Base-by-base conservation (phyloP, 257 asterid genomes). In the Paraleonurus japonicus region DNA sequence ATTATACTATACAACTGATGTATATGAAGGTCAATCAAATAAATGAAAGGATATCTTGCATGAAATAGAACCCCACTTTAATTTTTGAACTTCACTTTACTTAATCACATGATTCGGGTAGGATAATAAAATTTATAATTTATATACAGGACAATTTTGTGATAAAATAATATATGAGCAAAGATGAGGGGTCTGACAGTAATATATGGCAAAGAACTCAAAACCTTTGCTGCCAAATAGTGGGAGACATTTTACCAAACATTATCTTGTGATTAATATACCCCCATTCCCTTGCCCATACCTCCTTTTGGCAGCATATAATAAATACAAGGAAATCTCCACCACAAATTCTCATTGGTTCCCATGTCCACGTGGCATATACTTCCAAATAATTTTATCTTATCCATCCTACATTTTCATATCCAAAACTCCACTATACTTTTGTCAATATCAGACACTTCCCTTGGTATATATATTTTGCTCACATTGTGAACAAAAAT, bases 311-410 rank as follows among this genome's bases (percentile, higher is more conserved):
- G 69, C 43, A 26, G 43, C 32, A 60, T 7, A n/a, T n/a, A 22
- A 7, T 26, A 15, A 41, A 22, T 17, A 73, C 13, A 11, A 85
- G 73, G 82, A 85, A 87, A 89, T 92, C 96, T 23, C 51, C 80
- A 72, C 80, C 84, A 76, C 81, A 81, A 75, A 61, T 15, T 41
- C 72, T 86, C 65, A 89, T 92, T 92, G 96, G 98, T 72, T 69
- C 47, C 43, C 3, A 33, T 17, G 50, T 84, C 81, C 78, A 86
- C 1, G 72, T 81, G 86, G 84, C 82, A 85, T 45, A 55, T 74
- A 76, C 72, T 20, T 77, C 84, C 87, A 80, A 55, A 43, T 13
- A 79, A 58, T 68, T 81, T 76, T 79, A 92, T 89, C 96, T 86
- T 88, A 88, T 89, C 96, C 86, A 7, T 24, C 22, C 55, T 62